Evolutionary conservation across 768 basidiomycete species (phyloP), one percentile per base, ranked within the genome.

Genomic region (Mrakia gelida): DNA sequence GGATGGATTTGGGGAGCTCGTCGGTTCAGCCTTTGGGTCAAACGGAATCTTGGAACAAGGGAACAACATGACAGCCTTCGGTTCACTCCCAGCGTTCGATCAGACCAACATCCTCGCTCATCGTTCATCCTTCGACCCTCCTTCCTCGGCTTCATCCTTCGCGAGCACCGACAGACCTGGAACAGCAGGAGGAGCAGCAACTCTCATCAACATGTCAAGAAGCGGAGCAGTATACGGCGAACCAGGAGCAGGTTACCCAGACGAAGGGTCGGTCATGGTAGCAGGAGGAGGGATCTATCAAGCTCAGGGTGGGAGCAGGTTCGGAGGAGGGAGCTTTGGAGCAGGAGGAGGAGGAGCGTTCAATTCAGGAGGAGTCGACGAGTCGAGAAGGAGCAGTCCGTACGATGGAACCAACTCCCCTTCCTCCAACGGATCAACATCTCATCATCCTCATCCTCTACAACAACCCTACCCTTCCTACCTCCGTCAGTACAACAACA

Each of bases 101-200:
- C 67, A 70, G 38, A 70, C 11, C 26, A 21, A 41, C 0, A 70
- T 70, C 26, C 67, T 70, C 18, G 67, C 67, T 41, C 67, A 70
- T 41, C 32, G 67, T 9, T 70, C 67, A 2, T 70, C 67, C 21
- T 70, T 70, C 38, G 67, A 70, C 67, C 67, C 67, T 18, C 67
- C 67, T 11, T 41, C 67, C 21, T 70, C 67, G 1, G 67, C 67
- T 16, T 70, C 67, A 13, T 70, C 67, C 8, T 70, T 70, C 41
- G 67, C 34, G 21, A 41, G 38, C 67, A n/a, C 59, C 4, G 38
- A 70, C 8, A 32, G 67, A n/a, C 67, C 67, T 2, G 38, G 38
- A 26, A 70, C 67, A 23, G 67, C 67, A 3, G 34, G 38, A 34
- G 67, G 67, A 23, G 67, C 67, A 5, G 15, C 34, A 7, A 34